These are phyloP conservation scores for Albophoma yamanashiensis DNA, from an alignment of 2,329 filamentous ascomycete species.

Conservation along the genomic window DNA sequence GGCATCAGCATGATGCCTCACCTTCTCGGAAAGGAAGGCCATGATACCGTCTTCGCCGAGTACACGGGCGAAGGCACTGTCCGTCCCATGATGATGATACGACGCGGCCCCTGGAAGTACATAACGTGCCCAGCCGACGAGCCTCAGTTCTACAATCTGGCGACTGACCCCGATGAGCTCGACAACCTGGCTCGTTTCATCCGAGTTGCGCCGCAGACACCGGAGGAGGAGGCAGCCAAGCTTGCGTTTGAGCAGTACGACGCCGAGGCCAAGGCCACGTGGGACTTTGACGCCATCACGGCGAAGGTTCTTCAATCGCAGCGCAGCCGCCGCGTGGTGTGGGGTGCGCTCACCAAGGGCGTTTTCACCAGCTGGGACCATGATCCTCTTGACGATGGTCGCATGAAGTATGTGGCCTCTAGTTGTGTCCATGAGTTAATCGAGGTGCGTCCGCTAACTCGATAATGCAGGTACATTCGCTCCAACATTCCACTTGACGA, in stretches of 20 bases:
- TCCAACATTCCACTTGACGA: constrained; percentile 73
- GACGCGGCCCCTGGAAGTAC: constrained; percentile 82
- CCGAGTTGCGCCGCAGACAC: constrained; percentile 26
- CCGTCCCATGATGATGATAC: constrained; percentile 88
- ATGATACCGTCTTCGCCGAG: constrained; percentile 86
- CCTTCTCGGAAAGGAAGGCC: constrained; percentile 51
- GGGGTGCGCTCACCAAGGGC: constrained; percentile 68
- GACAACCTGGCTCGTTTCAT: constrained; percentile 52
- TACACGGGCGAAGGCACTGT: constrained; percentile 92
- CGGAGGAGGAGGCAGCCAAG: constrained; percentile 34
- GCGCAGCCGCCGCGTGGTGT: constrained; percentile 67
- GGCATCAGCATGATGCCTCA: constrained; percentile 75
- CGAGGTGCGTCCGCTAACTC: not conserved
- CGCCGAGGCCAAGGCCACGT: constrained; percentile 61
- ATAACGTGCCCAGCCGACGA: constrained; percentile 76
- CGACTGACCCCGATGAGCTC: constrained; percentile 65
- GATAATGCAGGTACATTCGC: constrained; percentile 60
- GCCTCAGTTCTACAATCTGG: constrained; percentile 74
- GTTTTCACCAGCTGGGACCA: constrained; percentile 78
- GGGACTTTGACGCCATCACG: constrained; percentile 74
- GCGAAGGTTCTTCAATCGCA: constrained; percentile 65
- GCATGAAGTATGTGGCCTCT: constrained; percentile 42
- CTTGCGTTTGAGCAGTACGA: constrained; percentile 55
- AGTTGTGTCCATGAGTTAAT: not conserved
- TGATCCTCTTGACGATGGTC: constrained; percentile 61